These are phyloP conservation scores for Pseudonitzschia multiseries DNA, from an alignment of 108 stramenopile genomes.

Conservation along the genomic window DNA sequence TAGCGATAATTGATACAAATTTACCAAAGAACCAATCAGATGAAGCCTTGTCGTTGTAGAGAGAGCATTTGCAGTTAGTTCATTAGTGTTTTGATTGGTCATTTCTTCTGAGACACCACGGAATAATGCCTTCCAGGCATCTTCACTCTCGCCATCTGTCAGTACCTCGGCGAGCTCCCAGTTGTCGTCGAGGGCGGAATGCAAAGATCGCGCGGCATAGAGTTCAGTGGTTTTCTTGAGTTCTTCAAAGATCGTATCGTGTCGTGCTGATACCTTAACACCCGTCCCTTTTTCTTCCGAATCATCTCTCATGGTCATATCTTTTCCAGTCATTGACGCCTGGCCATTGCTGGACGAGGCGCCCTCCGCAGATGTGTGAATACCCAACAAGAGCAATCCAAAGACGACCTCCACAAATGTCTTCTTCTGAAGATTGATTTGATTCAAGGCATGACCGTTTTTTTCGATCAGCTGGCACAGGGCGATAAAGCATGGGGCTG, in stretches of 20 bases:
- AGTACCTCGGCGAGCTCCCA: slow-evolving; percentile 26
- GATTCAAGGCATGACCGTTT: slow-evolving; percentile 38
- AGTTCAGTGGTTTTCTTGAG: slow-evolving; percentile 33
- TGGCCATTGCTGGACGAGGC: background rate
- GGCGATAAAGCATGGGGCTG: slow-evolving; percentile 32
- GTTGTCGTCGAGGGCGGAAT: slow-evolving; percentile 77
- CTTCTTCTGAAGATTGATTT: slow-evolving; percentile 9
- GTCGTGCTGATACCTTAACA: background rate
- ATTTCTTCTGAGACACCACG: background rate
- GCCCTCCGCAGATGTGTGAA: background rate
- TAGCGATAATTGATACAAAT: slow-evolving; percentile 31
- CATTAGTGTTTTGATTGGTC: background rate
- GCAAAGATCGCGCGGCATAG: slow-evolving; percentile 56
- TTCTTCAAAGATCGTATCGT: slow-evolving; percentile 18
- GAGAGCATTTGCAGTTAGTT: background rate
- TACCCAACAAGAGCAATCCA: slow-evolving; percentile 15
- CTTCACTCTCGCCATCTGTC: background rate
- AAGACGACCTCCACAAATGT: background rate
- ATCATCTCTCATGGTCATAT: slow-evolving; percentile 13
- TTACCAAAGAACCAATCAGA: slow-evolving; percentile 49
- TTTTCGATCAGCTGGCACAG: slow-evolving; percentile 44
- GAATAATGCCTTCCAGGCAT: slow-evolving; percentile 13
- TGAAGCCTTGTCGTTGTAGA: slow-evolving; percentile 44
- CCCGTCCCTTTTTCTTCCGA: slow-evolving; percentile 4
- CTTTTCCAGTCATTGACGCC: slow-evolving; percentile 10